Conservation (phyloP, 305 asterid genomes). For the Rubia balearica region DNA sequence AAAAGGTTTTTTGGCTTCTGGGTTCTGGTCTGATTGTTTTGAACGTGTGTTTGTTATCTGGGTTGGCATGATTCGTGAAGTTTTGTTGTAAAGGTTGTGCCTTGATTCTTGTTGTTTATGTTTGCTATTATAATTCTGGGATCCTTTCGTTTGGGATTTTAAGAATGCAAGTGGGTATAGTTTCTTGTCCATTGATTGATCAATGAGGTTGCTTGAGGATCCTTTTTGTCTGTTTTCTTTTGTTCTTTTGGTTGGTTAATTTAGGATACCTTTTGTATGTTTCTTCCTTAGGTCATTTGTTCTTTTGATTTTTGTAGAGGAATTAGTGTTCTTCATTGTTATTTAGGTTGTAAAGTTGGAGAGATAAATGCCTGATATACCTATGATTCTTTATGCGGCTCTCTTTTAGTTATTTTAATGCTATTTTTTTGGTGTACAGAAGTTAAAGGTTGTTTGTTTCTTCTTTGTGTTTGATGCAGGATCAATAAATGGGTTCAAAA, state of each 20-base stretch:
- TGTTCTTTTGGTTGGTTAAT: background rate
- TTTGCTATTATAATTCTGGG: background rate
- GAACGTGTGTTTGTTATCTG: background rate
- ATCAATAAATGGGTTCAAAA: conserved; percentile 61
- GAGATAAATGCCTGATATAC: background rate
- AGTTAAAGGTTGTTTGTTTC: conserved; percentile 15
- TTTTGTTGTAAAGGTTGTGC: background rate
- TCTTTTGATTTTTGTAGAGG: background rate
- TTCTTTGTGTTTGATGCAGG: conserved; percentile 18
- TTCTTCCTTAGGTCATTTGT: background rate
- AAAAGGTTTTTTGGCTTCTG: background rate
- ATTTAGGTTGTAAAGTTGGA: background rate
- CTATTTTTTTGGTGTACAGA: background rate
- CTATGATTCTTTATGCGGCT: background rate
- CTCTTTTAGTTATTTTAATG: background rate
- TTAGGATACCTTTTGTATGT: background rate
- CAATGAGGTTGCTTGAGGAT: conserved; percentile 3
- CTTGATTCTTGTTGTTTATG: background rate
- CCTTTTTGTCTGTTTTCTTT: no score
- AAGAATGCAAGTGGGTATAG: background rate
- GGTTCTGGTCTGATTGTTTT: background rate
- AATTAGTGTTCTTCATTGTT: background rate
- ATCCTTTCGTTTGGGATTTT: conserved; percentile 8
- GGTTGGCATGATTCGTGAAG: background rate
- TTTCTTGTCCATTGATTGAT: background rate